These are phyloP conservation scores for Crotalaria pallida DNA, from an alignment of 306 rosid genomes.

Conservation along the genomic window DNA sequence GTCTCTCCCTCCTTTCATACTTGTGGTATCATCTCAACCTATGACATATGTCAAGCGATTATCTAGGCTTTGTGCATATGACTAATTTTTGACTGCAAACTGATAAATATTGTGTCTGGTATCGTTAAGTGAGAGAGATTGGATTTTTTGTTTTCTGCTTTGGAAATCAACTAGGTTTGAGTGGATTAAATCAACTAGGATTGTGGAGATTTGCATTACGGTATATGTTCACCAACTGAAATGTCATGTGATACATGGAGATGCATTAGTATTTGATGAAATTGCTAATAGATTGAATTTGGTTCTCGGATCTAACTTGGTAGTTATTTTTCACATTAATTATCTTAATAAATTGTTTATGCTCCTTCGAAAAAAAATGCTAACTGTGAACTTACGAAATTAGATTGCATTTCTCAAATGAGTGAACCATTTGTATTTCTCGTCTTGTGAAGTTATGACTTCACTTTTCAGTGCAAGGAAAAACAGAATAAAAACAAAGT, in stretches of 20 bases:
- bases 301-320: not conserved
- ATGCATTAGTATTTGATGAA: not conserved
- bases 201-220: not conserved
- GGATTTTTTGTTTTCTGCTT: constrained; percentile 15
- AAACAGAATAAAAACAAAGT: too few species aligned
- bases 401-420: not conserved
- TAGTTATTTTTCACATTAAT: not conserved
- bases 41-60: not conserved
- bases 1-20: not conserved
- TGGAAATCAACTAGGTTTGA: not conserved
- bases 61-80: constrained; percentile 22
- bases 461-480: not conserved
- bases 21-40: constrained; percentile 16
- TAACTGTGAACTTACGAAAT: not conserved
- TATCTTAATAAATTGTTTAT: not conserved
- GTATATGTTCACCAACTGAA: not conserved
- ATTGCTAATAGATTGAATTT: constrained; percentile 11
- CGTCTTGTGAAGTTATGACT: not conserved
- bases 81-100: constrained; percentile 4
- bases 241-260: not conserved
- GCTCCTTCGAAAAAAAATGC: too few species aligned
- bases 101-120: not conserved
- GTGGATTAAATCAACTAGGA: not conserved
- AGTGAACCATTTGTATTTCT: not conserved
- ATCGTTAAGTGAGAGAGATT: not conserved